These are phyloP conservation scores for Starmerella vitae DNA, from an alignment of 805 yeast genomes.

Conservation along the genomic window DNA sequence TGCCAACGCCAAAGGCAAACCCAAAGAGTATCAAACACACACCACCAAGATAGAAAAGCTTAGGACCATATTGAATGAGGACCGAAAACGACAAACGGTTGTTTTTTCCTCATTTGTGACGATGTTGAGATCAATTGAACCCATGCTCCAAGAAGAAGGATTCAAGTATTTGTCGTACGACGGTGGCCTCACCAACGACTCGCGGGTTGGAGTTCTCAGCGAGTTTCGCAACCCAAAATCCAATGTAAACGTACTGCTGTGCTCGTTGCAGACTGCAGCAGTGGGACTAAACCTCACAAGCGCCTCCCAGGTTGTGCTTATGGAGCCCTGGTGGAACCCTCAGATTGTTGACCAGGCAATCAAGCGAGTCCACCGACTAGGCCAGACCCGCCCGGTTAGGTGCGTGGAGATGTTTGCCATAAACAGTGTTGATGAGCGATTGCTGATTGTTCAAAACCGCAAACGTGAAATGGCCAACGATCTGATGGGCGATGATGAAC, in stretches of 20 bases:
- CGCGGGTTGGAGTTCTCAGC: constrained; percentile 26
- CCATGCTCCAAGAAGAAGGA: constrained; percentile 25
- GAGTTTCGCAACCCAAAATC: constrained; percentile 23
- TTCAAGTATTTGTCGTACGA: constrained; percentile 28
- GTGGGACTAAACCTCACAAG: constrained; percentile 34
- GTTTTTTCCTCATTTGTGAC: constrained; percentile 35
- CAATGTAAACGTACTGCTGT: constrained; percentile 27
- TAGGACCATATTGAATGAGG: constrained; percentile 26
- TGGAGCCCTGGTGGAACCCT: constrained; percentile 43
- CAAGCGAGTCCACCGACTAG: constrained; percentile 39
- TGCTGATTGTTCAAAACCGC: constrained; percentile 27
- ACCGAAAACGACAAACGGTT: constrained; percentile 32
- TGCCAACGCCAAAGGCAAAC: neutral
- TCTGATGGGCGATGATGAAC: constrained; percentile 20
- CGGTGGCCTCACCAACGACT: constrained; percentile 27
- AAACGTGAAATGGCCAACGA: constrained; percentile 28
- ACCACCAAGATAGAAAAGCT: constrained; percentile 28
- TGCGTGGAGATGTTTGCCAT: constrained; percentile 32
- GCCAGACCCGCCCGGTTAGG: constrained; percentile 34
- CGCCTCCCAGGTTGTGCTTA: constrained; percentile 33
- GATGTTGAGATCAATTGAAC: constrained; percentile 27
- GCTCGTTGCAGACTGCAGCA: constrained; percentile 35
- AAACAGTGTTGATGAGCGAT: constrained; percentile 33
- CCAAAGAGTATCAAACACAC: constrained; percentile 6
- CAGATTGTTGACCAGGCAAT: constrained; percentile 40